Conservation (phyloP, 2,329 filamentous ascomycete species). For the Sclerotiophoma versabilis region DNA sequence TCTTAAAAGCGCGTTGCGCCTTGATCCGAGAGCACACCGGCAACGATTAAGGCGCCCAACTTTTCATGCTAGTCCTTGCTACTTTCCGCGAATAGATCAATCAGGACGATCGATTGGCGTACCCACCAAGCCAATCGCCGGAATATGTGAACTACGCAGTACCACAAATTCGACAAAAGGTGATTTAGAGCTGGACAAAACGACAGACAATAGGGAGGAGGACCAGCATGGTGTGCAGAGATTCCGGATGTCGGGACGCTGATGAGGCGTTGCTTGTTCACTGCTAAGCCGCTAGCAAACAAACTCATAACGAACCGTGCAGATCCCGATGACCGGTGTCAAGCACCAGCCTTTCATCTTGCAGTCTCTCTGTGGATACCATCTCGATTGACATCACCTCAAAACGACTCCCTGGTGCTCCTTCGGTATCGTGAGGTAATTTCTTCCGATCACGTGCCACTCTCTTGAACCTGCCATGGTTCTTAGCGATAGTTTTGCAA, state of each 20-base stretch:
- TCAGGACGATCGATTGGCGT: not conserved
- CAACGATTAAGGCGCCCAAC: constrained; percentile 12
- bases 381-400: not conserved
- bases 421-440: not conserved
- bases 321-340: constrained; percentile 1
- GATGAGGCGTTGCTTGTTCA: constrained; percentile 2
- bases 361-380: not conserved
- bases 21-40: constrained; percentile 7
- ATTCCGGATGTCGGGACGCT: constrained; percentile 5
- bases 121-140: not conserved
- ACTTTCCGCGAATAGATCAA: not conserved
- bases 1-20: constrained; percentile 7
- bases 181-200: not conserved
- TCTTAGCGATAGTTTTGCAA: too few relatives aligned
- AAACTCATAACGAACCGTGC: not conserved
- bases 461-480: not conserved
- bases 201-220: not conserved
- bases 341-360: not conserved
- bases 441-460: not conserved
- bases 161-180: not conserved
- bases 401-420: too few relatives aligned
- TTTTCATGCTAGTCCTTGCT: constrained; percentile 7
- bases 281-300: constrained; percentile 3
- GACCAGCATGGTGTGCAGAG: not conserved
- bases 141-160: not conserved